phyloP scores from a whole-genome alignment of 495 filamentous ascomycete genomes.

The Penicillium bovifimosum region DNA sequence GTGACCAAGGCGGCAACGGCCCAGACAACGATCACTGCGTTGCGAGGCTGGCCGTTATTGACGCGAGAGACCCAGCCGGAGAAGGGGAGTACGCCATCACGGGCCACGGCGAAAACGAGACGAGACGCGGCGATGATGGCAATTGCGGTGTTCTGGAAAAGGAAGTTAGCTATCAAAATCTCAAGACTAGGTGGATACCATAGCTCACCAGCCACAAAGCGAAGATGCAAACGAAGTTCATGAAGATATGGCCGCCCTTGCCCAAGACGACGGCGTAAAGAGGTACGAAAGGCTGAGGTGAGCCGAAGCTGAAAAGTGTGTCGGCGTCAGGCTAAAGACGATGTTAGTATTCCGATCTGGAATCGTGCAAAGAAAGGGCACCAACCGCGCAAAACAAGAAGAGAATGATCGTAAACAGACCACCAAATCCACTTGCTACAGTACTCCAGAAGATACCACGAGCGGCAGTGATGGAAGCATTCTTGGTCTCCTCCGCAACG shows the following conservation, averaged over 20 bases:
- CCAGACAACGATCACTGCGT: slow-evolving; percentile 52
- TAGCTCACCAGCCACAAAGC: slow-evolving; percentile 43
- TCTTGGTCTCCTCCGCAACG: slow-evolving; percentile 53
- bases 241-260: slow-evolving; percentile 49
- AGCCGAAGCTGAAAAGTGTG: slow-evolving; percentile 39
- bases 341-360: background rate
- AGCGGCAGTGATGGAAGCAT: slow-evolving; percentile 48
- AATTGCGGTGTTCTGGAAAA: slow-evolving; percentile 46
- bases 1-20: slow-evolving; percentile 43
- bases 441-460: slow-evolving; percentile 54
- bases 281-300: slow-evolving; percentile 50
- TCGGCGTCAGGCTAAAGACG: slow-evolving; percentile 31
- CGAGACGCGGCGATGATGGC: slow-evolving; percentile 52
- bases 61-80: slow-evolving; percentile 51
- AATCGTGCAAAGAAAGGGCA: background rate
- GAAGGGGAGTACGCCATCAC: slow-evolving; percentile 52
- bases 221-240: slow-evolving; percentile 48
- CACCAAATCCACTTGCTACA: slow-evolving; percentile 45
- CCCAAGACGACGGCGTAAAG: slow-evolving; percentile 49
- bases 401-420: slow-evolving; percentile 47
- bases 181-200: background rate
- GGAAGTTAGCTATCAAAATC: slow-evolving; percentile 2
- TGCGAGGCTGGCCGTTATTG: slow-evolving; percentile 46
- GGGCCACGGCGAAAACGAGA: slow-evolving; percentile 51
- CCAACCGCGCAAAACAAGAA: slow-evolving; percentile 52